A percentile compares a stretch with the other conserved stretches of the same genome.
Conservation (phyloP, 768 basidiomycete genomes). For the Phaffia australis region DNA sequence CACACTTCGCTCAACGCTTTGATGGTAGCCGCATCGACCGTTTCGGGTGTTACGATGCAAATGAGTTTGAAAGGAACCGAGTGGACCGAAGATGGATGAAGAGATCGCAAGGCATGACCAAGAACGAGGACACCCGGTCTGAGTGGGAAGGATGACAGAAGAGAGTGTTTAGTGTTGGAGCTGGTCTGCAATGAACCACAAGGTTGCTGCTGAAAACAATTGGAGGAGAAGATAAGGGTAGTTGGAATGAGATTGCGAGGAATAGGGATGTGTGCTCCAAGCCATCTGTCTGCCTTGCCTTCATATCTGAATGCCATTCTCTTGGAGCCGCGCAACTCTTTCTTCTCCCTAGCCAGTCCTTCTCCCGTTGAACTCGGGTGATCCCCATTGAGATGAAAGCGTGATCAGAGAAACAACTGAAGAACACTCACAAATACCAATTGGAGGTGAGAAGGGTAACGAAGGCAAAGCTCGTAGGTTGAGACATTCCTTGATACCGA, state of each 20-base stretch:
- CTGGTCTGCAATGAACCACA: too few species aligned
- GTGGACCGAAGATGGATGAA: slow-evolving; percentile 58
- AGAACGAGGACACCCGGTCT: slow-evolving; percentile 74
- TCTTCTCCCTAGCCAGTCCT: neutral
- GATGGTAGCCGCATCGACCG: slow-evolving; percentile 70
- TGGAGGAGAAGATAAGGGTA: neutral
- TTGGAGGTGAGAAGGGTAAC: slow-evolving; percentile 88
- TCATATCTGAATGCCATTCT: neutral
- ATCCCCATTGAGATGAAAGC: neutral
- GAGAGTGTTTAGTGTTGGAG: too few species aligned
- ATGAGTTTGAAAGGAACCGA: slow-evolving; percentile 60
- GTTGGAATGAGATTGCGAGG: neutral
- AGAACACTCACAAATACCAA: slow-evolving; percentile 51
- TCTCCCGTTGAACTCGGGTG: neutral
- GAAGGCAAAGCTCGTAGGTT: slow-evolving; percentile 35
- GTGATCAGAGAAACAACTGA: neutral
- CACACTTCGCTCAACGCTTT: slow-evolving; percentile 69
- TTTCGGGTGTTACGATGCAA: slow-evolving; percentile 88
- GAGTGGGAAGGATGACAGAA: neutral
- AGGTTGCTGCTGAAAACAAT: neutral
- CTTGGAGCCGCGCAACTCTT: neutral
- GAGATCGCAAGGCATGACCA: slow-evolving; percentile 68
- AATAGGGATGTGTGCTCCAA: too few species aligned
- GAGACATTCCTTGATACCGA: neutral
- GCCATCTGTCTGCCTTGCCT: neutral